phyloP scores from a whole-genome alignment of 768 basidiomycete species.

The Phaffia australis region DNA sequence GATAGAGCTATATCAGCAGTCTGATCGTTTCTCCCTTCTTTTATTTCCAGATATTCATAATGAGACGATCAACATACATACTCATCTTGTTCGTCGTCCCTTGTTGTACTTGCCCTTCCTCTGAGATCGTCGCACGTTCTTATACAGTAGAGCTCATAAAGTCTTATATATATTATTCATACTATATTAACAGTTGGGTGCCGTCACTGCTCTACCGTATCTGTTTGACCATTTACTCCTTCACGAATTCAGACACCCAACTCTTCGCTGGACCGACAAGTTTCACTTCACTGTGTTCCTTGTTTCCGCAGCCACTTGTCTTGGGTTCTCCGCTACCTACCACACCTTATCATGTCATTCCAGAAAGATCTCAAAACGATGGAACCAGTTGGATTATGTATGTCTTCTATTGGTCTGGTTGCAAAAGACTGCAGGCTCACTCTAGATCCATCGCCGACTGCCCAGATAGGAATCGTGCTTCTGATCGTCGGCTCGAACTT shows the following conservation, averaged over 20 bases:
- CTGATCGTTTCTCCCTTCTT: neutral
- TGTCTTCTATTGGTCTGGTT: conserved; percentile 27
- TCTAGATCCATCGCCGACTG: conserved; percentile 39
- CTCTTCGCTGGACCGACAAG: conserved; percentile 53
- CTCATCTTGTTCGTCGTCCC: conserved; percentile 59
- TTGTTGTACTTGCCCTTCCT: conserved; percentile 48
- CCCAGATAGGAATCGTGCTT: conserved; percentile 70
- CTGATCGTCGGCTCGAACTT: conserved; percentile 69
- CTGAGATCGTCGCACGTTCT: conserved; percentile 42
- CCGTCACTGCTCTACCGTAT: conserved; percentile 14
- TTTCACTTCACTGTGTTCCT: conserved; percentile 57
- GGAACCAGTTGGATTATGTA: conserved; percentile 42
- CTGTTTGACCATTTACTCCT: conserved; percentile 11
- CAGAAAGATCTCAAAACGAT: conserved; percentile 42
- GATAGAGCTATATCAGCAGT: conserved; percentile 12
- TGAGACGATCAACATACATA: conserved; percentile 68
- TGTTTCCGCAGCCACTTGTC: conserved; percentile 44
- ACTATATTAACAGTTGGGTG: no score
- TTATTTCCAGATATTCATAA: conserved; percentile 12
- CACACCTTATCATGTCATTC: conserved; percentile 47
- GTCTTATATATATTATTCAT: neutral
- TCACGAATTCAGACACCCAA: neutral
- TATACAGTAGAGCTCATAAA: neutral
- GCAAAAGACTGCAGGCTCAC: conserved; percentile 31
- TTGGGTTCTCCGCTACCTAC: conserved; percentile 10